A percentile compares a stretch with the other conserved stretches of the same genome.
These are phyloP conservation scores for Kernera saxatilis DNA, from an alignment of 345 rosid genomes.

Conservation along the genomic window DNA sequence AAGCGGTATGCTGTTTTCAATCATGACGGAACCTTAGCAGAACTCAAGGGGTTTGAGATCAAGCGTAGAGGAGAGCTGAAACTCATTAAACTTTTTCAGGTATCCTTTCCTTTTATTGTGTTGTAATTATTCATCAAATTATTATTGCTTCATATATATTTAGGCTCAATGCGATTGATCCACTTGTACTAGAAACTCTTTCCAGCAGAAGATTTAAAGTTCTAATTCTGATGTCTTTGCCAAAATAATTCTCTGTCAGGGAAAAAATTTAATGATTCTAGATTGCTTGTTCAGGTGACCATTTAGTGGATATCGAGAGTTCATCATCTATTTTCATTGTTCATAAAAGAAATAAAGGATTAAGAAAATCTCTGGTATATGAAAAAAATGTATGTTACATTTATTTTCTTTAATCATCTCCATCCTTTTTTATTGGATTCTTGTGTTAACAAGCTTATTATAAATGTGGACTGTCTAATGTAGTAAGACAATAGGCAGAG, in stretches of 20 bases:
- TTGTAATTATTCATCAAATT: slow-evolving; percentile 11
- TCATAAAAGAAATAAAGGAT: too few relatives aligned
- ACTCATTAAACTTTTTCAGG: slow-evolving; percentile 98
- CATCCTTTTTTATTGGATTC: background rate
- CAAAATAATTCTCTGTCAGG: background rate
- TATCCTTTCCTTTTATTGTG: slow-evolving; percentile 26
- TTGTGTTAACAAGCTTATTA: background rate
- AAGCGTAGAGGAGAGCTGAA: slow-evolving; percentile 99
- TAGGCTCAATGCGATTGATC: background rate
- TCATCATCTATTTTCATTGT: too few relatives aligned
- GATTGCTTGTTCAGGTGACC: background rate
- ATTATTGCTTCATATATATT: slow-evolving; percentile 3
- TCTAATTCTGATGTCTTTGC: background rate
- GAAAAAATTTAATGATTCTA: slow-evolving; percentile 6
- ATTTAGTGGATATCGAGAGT: too few relatives aligned
- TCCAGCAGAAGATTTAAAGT: background rate
- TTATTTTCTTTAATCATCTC: background rate
- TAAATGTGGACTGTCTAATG: background rate
- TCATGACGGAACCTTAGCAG: slow-evolving; percentile 97
- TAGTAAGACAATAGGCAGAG: background rate
- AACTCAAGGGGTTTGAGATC: slow-evolving; percentile 98
- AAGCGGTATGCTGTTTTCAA: slow-evolving; percentile 98
- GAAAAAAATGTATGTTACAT: background rate
- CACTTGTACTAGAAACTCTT: slow-evolving; percentile 1
- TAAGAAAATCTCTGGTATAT: background rate